Evolutionary conservation across 2,329 filamentous ascomycete genomes (phyloP).

Genomic region (Penicillium occitanis): DNA sequence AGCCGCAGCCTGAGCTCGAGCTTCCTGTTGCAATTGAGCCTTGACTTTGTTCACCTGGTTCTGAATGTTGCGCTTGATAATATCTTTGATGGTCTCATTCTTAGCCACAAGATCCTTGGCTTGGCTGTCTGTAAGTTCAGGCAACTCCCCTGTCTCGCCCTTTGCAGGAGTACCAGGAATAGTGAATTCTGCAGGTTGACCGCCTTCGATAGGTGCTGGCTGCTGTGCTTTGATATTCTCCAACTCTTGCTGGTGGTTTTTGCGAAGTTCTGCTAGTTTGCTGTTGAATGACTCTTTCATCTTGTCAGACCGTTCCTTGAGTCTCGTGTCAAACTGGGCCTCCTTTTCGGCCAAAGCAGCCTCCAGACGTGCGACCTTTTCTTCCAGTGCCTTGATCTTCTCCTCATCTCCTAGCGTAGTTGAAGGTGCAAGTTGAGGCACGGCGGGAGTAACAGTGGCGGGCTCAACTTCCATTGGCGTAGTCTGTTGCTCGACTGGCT

Average conservation of each 20-base stretch:
- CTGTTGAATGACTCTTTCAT: constrained; percentile 68
- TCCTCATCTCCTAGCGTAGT: constrained; percentile 46
- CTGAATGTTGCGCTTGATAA: constrained; percentile 60
- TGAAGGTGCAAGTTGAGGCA: constrained; percentile 26
- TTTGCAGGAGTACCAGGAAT: constrained; percentile 29
- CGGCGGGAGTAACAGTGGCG: constrained; percentile 39
- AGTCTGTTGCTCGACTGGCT: constrained; percentile 54
- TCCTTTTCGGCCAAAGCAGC: constrained; percentile 55
- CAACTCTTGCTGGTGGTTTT: constrained; percentile 51
- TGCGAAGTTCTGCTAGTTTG: constrained; percentile 61
- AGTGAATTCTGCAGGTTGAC: constrained; percentile 33
- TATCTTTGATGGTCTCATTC: constrained; percentile 51
- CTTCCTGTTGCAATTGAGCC: constrained; percentile 40
- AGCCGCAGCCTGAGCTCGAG: constrained; percentile 27
- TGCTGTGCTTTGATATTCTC: constrained; percentile 50
- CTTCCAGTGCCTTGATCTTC: constrained; percentile 62
- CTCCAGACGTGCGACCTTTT: constrained; percentile 56
- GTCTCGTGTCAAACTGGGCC: constrained; percentile 50
- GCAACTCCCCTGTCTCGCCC: constrained; percentile 36
- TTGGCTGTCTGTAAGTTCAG: constrained; percentile 51
- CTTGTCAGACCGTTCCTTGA: constrained; percentile 53
- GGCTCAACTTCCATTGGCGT: constrained; percentile 49
- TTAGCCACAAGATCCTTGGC: constrained; percentile 51
- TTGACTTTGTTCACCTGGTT: constrained; percentile 43
- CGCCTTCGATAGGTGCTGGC: constrained; percentile 5